Evolutionary conservation across 73 alveolate genomes (phyloP).

Genomic region (Paramecium caudatum): DNA sequence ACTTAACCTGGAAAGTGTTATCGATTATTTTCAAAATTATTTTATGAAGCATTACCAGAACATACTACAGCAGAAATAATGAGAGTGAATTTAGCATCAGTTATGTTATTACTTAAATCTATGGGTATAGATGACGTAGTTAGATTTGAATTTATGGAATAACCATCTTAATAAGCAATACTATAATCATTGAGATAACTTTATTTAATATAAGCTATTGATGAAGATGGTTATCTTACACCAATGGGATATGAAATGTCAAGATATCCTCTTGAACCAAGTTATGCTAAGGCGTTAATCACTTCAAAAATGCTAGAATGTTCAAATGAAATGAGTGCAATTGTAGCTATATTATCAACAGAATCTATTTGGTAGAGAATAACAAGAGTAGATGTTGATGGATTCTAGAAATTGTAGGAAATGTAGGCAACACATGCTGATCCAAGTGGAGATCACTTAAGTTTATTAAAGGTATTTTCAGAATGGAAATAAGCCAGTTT

Average conservation of each 20-base stretch:
- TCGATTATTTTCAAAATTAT: constrained; percentile 92
- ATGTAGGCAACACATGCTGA: constrained; percentile 48
- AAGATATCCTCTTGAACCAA: constrained; percentile 95
- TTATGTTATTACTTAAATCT: constrained; percentile 82
- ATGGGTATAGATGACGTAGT: constrained; percentile 94
- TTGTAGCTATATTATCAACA: constrained; percentile 91
- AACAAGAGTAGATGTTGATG: constrained; percentile 82
- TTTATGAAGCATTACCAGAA: constrained; percentile 85
- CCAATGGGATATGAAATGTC: constrained; percentile 90
- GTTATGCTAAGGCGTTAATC: constrained; percentile 87
- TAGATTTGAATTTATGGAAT: constrained; percentile 93
- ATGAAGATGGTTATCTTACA: constrained; percentile 87
- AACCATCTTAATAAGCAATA: constrained; percentile 88
- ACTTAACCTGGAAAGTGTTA: constrained; percentile 96
- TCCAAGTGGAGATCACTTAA: constrained; percentile 73
- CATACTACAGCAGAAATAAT: constrained; percentile 88
- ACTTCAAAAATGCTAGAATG: constrained; percentile 77
- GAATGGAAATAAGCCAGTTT: constrained; percentile 63
- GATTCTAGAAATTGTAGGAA: constrained; percentile 58
- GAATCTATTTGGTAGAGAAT: constrained; percentile 92
- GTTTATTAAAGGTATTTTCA: constrained; percentile 59
- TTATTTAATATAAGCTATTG: constrained; percentile 90
- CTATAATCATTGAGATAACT: constrained; percentile 87
- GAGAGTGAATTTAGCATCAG: constrained; percentile 87
- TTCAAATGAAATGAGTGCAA: constrained; percentile 65